These are phyloP conservation scores for Euphrasia confusa DNA, from an alignment of 257 asterid species.

Conservation along the genomic window DNA sequence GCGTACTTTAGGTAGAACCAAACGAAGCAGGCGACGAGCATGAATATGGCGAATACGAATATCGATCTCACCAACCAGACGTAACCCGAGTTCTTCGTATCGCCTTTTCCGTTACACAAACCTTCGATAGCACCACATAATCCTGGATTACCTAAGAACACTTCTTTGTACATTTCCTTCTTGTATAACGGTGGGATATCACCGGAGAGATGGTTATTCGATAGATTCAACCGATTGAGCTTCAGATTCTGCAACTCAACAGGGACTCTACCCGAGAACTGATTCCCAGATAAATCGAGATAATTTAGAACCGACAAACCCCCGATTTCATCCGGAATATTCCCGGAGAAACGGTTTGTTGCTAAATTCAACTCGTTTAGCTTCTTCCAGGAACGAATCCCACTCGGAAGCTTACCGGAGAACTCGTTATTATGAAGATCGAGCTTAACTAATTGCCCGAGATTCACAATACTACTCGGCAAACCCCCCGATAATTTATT, in stretches of 20 bases:
- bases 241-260: conserved; percentile 70
- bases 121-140: conserved; percentile 80
- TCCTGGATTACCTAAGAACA: conserved; percentile 84
- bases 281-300: conserved; percentile 84
- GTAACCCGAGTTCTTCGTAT: conserved; percentile 37
- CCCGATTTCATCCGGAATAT: conserved; percentile 76
- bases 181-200: conserved; percentile 76
- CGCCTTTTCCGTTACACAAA: conserved; percentile 51
- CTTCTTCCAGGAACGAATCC: conserved; percentile 66
- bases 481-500: conserved; percentile 65
- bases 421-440: conserved; percentile 73
- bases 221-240: conserved; percentile 78
- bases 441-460: conserved; percentile 76
- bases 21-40: conserved; percentile 48
- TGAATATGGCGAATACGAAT: conserved; percentile 56
- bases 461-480: conserved; percentile 70
- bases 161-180: conserved; percentile 64
- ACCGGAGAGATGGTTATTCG: conserved; percentile 77
- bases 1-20: conserved; percentile 70
- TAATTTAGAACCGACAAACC: conserved; percentile 69
- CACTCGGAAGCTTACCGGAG: conserved; percentile 67
- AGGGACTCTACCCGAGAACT: conserved; percentile 67
- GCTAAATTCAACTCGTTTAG: conserved; percentile 82
- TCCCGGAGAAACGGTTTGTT: conserved; percentile 64
- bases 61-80: conserved; percentile 62